Evolutionary conservation across 2,329 filamentous ascomycete genomes (phyloP).

Genomic region (Fusarium dlaminii): DNA sequence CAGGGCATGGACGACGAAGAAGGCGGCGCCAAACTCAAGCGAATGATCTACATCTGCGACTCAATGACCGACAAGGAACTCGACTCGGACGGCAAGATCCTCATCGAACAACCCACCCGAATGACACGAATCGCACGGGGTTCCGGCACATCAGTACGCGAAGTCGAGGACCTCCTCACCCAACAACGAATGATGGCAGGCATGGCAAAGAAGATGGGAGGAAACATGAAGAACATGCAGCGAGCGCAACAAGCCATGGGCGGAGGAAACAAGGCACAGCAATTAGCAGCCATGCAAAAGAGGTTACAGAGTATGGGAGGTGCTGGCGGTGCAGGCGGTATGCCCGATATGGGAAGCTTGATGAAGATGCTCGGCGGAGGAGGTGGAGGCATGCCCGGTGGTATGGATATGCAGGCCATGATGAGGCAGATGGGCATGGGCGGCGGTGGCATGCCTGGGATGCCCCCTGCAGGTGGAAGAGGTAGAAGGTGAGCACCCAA

Average conservation of each 20-base stretch:
- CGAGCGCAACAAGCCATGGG: conserved; percentile 90
- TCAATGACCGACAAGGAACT: conserved; percentile 97
- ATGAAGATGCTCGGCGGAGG: conserved; percentile 88
- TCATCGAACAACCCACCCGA: conserved; percentile 89
- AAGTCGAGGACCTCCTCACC: conserved; percentile 96
- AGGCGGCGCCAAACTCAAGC: conserved; percentile 89
- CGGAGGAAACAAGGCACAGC: conserved; percentile 89
- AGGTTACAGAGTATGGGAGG: conserved; percentile 92
- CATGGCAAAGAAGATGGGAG: conserved; percentile 99
- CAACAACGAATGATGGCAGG: conserved; percentile 99
- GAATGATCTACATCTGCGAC: conserved; percentile 99
- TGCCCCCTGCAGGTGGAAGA: conserved; percentile 42
- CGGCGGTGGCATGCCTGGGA: conserved; percentile 53
- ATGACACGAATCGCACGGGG: conserved; percentile 93
- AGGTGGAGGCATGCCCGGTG: conserved; percentile 57
- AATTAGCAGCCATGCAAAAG: conserved; percentile 98
- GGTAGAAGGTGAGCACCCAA: conserved; percentile 43
- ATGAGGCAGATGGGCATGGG: conserved; percentile 76
- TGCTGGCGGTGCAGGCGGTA: conserved; percentile 69
- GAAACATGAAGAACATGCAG: conserved; percentile 98
- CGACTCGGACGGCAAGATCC: conserved; percentile 93
- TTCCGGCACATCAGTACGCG: conserved; percentile 87
- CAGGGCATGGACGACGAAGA: conserved; percentile 97
- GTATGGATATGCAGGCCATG: conserved; percentile 84
- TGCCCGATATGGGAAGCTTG: conserved; percentile 85